Evolutionary conservation across 2,329 filamentous ascomycete genomes (phyloP).

Genomic region (Aspergillus sp.): DNA sequence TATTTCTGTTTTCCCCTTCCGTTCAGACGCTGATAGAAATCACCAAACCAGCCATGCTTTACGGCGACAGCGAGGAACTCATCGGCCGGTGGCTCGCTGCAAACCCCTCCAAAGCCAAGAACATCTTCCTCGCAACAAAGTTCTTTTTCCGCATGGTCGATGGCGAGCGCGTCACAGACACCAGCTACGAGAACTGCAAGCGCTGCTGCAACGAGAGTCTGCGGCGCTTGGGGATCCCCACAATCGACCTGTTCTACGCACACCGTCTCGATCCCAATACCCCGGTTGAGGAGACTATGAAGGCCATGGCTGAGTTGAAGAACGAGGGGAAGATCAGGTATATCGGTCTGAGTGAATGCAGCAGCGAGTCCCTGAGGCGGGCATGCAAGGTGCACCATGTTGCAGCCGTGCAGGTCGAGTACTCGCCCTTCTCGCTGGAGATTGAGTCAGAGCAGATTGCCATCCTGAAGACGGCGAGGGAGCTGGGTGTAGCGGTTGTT

Average conservation of each 20-base stretch:
- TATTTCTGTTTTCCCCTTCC: not conserved
- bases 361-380: conserved; percentile 50
- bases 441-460: conserved; percentile 42
- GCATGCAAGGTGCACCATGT: conserved; percentile 52
- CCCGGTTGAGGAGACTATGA: conserved; percentile 42
- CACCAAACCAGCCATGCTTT: conserved; percentile 30
- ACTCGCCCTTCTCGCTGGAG: conserved; percentile 50
- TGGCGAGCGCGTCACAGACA: conserved; percentile 24
- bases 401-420: conserved; percentile 55
- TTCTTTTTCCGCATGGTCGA: conserved; percentile 39
- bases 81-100: conserved; percentile 50
- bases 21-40: not conserved
- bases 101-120: conserved; percentile 42
- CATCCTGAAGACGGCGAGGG: conserved; percentile 28
- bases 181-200: conserved; percentile 43
- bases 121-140: conserved; percentile 57
- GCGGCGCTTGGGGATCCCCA: conserved; percentile 40
- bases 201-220: conserved; percentile 44
- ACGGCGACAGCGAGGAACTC: conserved; percentile 50
- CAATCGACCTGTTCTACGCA: conserved; percentile 51
- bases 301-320: conserved; percentile 46
- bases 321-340: conserved; percentile 55
- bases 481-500: conserved; percentile 41
- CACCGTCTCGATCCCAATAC: conserved; percentile 44
- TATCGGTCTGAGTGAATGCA: conserved; percentile 53